phyloP scores from a whole-genome alignment of 495 filamentous ascomycete genomes.

The Jackrogersella multiformis region DNA sequence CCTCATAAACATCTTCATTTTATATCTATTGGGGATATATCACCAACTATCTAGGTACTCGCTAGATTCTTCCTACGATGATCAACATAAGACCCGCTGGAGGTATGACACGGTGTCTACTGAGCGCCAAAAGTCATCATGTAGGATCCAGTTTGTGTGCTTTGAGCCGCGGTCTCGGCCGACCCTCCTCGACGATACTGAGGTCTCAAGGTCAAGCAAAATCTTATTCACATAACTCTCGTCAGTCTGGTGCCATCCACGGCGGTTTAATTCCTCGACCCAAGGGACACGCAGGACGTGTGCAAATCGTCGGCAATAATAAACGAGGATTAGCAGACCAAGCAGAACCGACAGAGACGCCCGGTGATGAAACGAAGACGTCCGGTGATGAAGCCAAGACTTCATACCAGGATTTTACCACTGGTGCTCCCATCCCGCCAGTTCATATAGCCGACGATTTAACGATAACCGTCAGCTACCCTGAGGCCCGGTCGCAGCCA shows the following conservation, averaged over 20 bases:
- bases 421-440: no score
- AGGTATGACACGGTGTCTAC: conserved; percentile 2
- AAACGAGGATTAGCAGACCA: conserved; percentile 1
- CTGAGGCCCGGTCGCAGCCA: no score
- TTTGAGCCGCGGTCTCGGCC: conserved; percentile 7
- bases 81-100: background rate
- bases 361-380: background rate
- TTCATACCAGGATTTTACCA: background rate
- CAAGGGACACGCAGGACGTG: background rate
- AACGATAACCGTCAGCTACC: no score
- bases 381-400: background rate
- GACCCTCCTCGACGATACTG: background rate
- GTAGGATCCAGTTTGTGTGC: background rate
- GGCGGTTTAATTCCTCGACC: background rate
- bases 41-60: no score
- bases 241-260: background rate
- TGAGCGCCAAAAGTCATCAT: background rate
- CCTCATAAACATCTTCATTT: no score
- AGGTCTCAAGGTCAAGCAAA: no score
- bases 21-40: background rate
- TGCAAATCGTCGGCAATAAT: background rate
- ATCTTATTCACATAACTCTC: background rate
- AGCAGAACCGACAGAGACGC: no score
- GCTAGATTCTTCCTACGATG: background rate
- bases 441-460: no score